These are phyloP conservation scores for Aspergillus incahuasiensis DNA, from an alignment of 495 filamentous ascomycete genomes.

Conservation along the genomic window DNA sequence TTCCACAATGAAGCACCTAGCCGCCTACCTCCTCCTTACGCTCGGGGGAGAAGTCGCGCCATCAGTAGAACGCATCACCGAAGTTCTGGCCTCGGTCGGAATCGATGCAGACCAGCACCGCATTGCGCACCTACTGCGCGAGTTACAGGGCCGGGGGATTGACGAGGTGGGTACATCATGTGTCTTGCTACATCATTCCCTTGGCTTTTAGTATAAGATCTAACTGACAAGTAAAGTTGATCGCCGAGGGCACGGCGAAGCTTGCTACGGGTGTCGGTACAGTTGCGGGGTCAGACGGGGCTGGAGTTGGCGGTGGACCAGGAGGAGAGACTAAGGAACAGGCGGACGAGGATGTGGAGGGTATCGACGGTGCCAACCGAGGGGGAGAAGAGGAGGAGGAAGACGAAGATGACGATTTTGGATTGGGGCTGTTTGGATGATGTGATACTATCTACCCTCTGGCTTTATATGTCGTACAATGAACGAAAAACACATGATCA, in stretches of 20 bases:
- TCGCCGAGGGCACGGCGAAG: constrained; percentile 82
- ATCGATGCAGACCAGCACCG: constrained; percentile 91
- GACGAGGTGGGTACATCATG: constrained; percentile 62
- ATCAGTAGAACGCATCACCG: constrained; percentile 80
- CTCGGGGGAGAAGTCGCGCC: constrained; percentile 89
- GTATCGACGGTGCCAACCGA: not conserved
- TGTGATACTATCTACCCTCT: too few relatives aligned
- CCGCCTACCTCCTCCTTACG: constrained; percentile 95
- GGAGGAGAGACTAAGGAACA: not conserved
- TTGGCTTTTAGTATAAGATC: constrained; percentile 15
- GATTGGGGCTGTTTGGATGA: constrained; percentile 98
- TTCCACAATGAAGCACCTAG: constrained; percentile 89
- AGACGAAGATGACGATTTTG: constrained; percentile 85
- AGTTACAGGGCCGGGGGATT: constrained; percentile 96
- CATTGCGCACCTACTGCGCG: constrained; percentile 72
- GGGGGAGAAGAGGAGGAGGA: too few relatives aligned
- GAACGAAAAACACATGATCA: too few relatives aligned
- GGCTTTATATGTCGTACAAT: too few relatives aligned
- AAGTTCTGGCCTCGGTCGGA: constrained; percentile 86
- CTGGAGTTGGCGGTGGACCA: not conserved
- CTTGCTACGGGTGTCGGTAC: constrained; percentile 45
- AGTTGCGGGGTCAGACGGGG: not conserved
- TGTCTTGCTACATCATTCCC: not conserved
- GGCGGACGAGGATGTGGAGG: not conserved
- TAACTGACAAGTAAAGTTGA: constrained; percentile 50